phyloP scores from a whole-genome alignment of 2,329 filamentous ascomycete genomes.

The Colletotrichum somersetense region DNA sequence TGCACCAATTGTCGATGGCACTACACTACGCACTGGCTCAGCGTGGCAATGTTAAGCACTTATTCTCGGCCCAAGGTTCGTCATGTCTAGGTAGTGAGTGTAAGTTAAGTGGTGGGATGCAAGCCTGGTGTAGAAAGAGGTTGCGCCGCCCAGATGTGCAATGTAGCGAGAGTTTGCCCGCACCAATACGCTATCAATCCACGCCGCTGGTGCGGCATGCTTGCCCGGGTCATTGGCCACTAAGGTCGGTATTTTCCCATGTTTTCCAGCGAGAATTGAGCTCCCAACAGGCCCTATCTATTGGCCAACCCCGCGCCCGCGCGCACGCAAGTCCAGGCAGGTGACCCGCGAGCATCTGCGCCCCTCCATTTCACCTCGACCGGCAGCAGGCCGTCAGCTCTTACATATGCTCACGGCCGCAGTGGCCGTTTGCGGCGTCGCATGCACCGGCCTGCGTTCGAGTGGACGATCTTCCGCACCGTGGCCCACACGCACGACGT shows the following conservation, averaged over 20 bases:
- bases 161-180: constrained; percentile 41
- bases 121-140: background rate
- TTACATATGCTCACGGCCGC: background rate
- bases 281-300: constrained; percentile 9
- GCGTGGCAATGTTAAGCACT: constrained; percentile 29
- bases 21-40: constrained; percentile 4
- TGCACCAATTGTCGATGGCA: background rate
- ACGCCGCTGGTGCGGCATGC: background rate
- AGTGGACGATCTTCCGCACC: constrained; percentile 40
- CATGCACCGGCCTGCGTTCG: constrained; percentile 38
- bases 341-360: background rate
- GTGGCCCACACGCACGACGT: constrained; percentile 36
- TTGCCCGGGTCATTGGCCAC: background rate
- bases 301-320: constrained; percentile 28
- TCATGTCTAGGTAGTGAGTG: background rate
- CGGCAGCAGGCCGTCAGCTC: background rate
- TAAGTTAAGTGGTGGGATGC: background rate
- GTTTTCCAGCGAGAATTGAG: constrained; percentile 42
- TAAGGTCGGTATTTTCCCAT: constrained; percentile 6
- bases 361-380: constrained; percentile 1
- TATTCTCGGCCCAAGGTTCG: constrained; percentile 30
- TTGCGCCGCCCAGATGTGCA: constrained; percentile 19
- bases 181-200: background rate
- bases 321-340: no score
- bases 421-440: constrained; percentile 32